Conservation (phyloP, 257 asterid genomes). For the Petunia axillaris region DNA sequence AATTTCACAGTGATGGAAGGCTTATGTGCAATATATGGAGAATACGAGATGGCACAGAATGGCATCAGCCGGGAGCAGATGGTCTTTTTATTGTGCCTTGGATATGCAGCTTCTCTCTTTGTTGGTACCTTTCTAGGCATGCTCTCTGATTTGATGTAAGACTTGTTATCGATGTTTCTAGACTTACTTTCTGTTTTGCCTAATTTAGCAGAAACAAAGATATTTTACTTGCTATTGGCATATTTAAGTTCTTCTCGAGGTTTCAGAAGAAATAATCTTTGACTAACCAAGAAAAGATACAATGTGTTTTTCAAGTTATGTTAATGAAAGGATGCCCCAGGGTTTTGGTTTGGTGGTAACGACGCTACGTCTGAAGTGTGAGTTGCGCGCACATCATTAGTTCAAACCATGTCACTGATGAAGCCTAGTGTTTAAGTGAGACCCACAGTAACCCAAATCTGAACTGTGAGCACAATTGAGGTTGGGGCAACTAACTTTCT, state of each 20-base stretch:
- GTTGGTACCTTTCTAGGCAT: conserved; percentile 69
- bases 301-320: no score
- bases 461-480: no score
- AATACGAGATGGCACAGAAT: conserved; percentile 63
- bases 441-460: no score
- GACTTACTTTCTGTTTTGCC: not conserved
- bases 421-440: no score
- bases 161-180: not conserved
- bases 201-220: not conserved
- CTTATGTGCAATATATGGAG: conserved; percentile 72
- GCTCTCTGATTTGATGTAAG: conserved; percentile 74
- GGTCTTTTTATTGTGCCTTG: conserved; percentile 56
- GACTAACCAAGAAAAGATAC: no score
- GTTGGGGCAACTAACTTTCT: no score
- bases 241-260: not conserved
- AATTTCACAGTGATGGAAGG: conserved; percentile 61
- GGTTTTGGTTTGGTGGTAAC: not conserved
- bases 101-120: conserved; percentile 59
- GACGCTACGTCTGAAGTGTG: no score
- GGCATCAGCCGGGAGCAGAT: conserved; percentile 67
- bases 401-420: no score
- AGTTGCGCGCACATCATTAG: no score
- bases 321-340: not conserved
- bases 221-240: not conserved
- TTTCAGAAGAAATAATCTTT: not conserved